Evolutionary conservation across 2,329 filamentous ascomycete genomes (phyloP).

Genomic region (Cercospora janseana): DNA sequence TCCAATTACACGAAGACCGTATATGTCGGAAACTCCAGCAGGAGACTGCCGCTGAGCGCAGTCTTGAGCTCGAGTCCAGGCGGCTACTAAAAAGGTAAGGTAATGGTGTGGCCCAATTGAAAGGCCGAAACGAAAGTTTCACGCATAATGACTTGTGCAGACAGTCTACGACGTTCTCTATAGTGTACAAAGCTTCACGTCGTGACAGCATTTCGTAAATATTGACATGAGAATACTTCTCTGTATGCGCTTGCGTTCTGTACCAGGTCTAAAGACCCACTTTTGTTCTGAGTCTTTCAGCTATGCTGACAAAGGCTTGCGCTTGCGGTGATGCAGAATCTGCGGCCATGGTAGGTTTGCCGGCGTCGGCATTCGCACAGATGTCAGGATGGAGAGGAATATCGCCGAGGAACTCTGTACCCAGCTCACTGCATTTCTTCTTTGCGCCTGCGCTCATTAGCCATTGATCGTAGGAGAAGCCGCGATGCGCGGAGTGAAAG

Average conservation of each 20-base stretch:
- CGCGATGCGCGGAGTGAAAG: not conserved
- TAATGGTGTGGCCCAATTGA: not conserved
- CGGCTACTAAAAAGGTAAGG: not conserved
- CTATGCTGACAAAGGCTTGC: conserved; percentile 60
- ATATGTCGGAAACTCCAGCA: conserved; percentile 59
- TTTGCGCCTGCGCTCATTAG: conserved; percentile 55
- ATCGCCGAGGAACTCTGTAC: conserved; percentile 79
- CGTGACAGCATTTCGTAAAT: no score
- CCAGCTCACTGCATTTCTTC: conserved; percentile 67
- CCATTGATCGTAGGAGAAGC: not conserved
- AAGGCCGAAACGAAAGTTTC: not conserved
- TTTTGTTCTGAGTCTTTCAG: no score
- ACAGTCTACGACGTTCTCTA: not conserved
- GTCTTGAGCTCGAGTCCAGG: not conserved
- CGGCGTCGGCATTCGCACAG: conserved; percentile 80
- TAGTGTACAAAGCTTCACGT: conserved; percentile 1
- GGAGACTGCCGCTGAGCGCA: conserved; percentile 53
- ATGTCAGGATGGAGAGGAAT: conserved; percentile 84
- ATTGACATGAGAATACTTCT: no score
- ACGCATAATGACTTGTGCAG: not conserved
- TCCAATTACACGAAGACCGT: conserved; percentile 57
- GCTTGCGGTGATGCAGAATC: conserved; percentile 75
- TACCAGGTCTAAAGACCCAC: not conserved
- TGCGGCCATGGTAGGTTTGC: conserved; percentile 85
- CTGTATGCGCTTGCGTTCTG: not conserved